phyloP scores from a whole-genome alignment of 495 filamentous ascomycete species.

The Hypomontagnella monticulosa region DNA sequence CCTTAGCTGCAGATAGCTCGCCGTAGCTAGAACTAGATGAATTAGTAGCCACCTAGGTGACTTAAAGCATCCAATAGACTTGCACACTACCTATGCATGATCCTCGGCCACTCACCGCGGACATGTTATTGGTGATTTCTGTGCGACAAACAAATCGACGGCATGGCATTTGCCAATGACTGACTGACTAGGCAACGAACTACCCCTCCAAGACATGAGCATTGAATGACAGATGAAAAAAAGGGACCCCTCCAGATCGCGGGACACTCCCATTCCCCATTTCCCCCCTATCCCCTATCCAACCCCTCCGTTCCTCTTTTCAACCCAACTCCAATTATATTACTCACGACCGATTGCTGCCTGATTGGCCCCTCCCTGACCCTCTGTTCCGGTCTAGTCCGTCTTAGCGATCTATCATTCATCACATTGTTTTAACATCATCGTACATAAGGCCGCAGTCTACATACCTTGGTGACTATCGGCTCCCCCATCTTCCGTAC shows the following conservation, averaged over 20 bases:
- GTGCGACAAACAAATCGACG: constrained; percentile 40
- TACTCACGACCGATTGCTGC: constrained; percentile 40
- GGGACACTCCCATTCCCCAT: constrained; percentile 30
- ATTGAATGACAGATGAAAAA: constrained; percentile 1
- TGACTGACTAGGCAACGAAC: constrained; percentile 20
- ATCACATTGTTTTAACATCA: constrained; percentile 32
- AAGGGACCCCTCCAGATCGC: constrained; percentile 20
- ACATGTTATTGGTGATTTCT: constrained; percentile 13
- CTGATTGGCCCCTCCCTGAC: constrained; percentile 40
- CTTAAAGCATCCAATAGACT: constrained; percentile 25
- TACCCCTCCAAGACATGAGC: constrained; percentile 19
- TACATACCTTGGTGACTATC: constrained; percentile 16
- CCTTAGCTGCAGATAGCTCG: constrained; percentile 5
- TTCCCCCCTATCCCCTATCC: constrained; percentile 1
- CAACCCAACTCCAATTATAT: constrained; percentile 34
- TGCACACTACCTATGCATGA: constrained; percentile 6
- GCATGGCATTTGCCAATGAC: constrained; percentile 40
- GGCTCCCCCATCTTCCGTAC: constrained; percentile 28
- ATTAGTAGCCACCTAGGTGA: constrained; percentile 8
- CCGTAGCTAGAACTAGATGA: neutral
- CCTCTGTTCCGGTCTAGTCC: constrained; percentile 7
- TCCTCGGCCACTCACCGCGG: constrained; percentile 19
- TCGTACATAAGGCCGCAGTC: constrained; percentile 19
- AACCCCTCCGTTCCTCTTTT: constrained; percentile 22
- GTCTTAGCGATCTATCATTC: constrained; percentile 30